phyloP scores from a whole-genome alignment of 768 basidiomycete genomes.

The Dacryopinax primogenitus region DNA sequence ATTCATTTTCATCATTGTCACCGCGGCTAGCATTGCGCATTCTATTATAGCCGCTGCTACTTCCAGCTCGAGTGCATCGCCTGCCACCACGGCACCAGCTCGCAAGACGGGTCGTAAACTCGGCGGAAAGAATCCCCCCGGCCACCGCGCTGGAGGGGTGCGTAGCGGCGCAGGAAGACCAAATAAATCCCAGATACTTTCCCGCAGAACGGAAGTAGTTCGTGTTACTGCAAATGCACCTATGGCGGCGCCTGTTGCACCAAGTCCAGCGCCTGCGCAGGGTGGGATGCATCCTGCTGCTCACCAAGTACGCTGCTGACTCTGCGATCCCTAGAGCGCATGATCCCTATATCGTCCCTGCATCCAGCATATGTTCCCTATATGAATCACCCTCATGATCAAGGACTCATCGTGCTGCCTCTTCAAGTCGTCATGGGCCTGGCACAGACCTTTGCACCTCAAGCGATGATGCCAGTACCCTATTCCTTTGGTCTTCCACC shows the following conservation, averaged over 20 bases:
- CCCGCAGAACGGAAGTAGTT: not conserved
- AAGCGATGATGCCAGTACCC: not conserved
- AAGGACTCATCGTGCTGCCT: not conserved
- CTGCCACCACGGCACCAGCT: not conserved
- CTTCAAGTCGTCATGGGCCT: not conserved
- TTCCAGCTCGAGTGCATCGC: not conserved
- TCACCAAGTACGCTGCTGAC: no score
- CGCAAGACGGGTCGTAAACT: not conserved
- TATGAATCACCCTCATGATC: not conserved
- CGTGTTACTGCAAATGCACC: no score
- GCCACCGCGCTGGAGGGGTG: not conserved
- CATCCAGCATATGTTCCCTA: not conserved
- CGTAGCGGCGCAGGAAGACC: not conserved
- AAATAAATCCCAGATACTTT: not conserved
- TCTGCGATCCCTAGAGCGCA: no score
- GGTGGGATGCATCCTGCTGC: no score
- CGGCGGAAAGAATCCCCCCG: not conserved
- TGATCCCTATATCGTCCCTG: not conserved
- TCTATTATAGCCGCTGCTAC: not conserved
- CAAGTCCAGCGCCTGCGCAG: not conserved
- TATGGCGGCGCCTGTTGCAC: not conserved
- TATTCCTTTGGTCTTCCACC: not conserved
- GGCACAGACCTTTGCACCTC: not conserved
- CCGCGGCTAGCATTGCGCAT: not conserved
- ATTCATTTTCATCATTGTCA: not conserved